Percentiles rank a stretch among this genome's conserved stretches.
Conservation (phyloP, 2,329 filamentous ascomycete species). For the Curvularia verruculosa region DNA sequence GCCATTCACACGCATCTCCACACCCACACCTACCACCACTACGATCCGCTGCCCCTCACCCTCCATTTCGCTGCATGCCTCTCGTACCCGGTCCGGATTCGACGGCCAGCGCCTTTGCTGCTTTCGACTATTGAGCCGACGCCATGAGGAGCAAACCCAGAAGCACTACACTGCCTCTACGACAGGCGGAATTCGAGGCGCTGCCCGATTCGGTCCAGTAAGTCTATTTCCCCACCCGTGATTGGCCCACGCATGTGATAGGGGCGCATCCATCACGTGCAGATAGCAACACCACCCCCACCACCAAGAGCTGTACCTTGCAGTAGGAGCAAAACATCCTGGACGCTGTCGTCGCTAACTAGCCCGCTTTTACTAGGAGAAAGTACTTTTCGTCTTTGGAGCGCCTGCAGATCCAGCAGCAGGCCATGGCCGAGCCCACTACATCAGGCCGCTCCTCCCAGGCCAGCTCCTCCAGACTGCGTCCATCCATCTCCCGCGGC, state of each 20-base stretch:
- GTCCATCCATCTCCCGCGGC: constrained; percentile 28
- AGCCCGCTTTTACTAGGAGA: constrained; percentile 47
- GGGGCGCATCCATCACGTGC: constrained; percentile 32
- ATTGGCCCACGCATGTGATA: constrained; percentile 29
- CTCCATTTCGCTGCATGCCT: constrained; percentile 1
- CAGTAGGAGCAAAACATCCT: constrained; percentile 19
- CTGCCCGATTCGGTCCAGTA: constrained; percentile 54
- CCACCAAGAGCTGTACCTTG: constrained; percentile 34
- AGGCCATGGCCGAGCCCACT: constrained; percentile 37
- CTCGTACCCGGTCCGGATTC: constrained; percentile 13
- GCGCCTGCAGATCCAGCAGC: constrained; percentile 69
- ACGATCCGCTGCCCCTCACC: too few species aligned
- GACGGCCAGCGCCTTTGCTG: constrained; percentile 17
- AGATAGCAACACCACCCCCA: constrained; percentile 33
- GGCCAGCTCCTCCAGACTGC: constrained; percentile 25
- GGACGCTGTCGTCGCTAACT: constrained; percentile 29
- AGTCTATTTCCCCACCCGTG: constrained; percentile 28
- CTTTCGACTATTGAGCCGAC: constrained; percentile 18
- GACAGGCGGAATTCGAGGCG: constrained; percentile 50
- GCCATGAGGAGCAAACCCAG: constrained; percentile 40
- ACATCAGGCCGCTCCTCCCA: constrained; percentile 34
- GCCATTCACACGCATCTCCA: constrained; percentile 5
- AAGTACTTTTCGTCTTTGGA: constrained; percentile 79
- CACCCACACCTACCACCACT: neutral
- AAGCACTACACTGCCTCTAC: constrained; percentile 32